Percentiles rank a stretch among this genome's conserved stretches.
Evolutionary conservation across 73 alveolate species (phyloP).

Genomic region (Diophrys sp.): DNA sequence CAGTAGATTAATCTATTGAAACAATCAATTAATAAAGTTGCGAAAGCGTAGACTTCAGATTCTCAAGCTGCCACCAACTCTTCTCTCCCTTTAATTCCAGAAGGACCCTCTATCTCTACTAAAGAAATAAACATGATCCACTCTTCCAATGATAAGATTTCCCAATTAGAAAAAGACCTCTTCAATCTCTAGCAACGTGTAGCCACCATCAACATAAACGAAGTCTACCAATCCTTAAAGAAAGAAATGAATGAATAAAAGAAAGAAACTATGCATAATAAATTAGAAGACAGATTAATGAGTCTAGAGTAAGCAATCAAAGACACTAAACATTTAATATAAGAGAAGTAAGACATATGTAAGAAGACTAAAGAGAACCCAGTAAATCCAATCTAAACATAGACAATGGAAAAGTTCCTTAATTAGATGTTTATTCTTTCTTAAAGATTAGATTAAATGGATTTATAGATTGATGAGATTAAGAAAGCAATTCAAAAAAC

Average conservation of each 20-base stretch:
- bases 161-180: background rate
- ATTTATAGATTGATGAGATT: background rate
- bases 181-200: background rate
- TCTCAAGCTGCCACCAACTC: background rate
- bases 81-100: background rate
- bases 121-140: background rate
- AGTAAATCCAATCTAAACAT: background rate
- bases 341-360: background rate
- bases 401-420: background rate
- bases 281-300: background rate
- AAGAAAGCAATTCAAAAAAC: background rate
- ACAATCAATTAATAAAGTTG: background rate
- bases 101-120: background rate
- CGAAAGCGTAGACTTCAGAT: background rate
- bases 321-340: background rate
- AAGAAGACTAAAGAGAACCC: background rate
- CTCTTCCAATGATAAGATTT: background rate
- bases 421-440: background rate
- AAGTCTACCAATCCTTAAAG: too few species aligned
- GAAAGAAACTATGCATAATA: background rate
- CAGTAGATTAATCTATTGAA: background rate
- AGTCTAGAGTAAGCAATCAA: background rate
- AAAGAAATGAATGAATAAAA: background rate
- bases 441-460: background rate
- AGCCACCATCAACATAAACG: background rate